These are phyloP conservation scores for Cystobasidium sp. DNA, from an alignment of 1,284 basidiomycete species.

Conservation along the genomic window DNA sequence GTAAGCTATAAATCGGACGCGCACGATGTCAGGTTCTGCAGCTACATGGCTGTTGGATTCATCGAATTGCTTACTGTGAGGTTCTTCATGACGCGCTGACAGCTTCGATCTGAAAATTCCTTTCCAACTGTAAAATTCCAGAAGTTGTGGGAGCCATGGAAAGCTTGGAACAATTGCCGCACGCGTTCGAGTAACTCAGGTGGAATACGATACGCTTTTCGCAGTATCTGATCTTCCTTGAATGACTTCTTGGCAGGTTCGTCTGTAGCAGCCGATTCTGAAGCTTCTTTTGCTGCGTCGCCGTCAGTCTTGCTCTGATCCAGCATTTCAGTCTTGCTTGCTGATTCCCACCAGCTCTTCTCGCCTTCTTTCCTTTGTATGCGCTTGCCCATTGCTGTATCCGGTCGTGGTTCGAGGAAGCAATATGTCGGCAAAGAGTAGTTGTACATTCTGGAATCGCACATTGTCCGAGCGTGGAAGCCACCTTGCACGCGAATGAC, in stretches of 20 bases:
- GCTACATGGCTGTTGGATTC: not conserved
- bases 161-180: conserved; percentile 66
- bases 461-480: conserved; percentile 84
- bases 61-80: conserved; percentile 67
- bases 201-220: conserved; percentile 70
- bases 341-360: conserved; percentile 37
- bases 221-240: conserved; percentile 33
- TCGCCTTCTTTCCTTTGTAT: conserved; percentile 55
- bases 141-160: conserved; percentile 80
- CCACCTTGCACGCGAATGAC: conserved; percentile 85
- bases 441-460: conserved; percentile 94
- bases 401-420: conserved; percentile 85
- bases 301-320: not conserved
- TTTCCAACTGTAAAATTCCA: conserved; percentile 95
- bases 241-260: conserved; percentile 47
- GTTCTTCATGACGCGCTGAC: conserved; percentile 80
- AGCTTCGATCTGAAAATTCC: conserved; percentile 79
- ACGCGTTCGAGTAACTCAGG: conserved; percentile 65
- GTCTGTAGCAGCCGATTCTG: conserved; percentile 57
- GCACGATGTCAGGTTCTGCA: conserved; percentile 43
- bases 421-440: conserved; percentile 96
- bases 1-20: conserved; percentile 62
- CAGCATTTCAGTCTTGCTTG: conserved; percentile 6
- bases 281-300: not conserved
- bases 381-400: conserved; percentile 65